Conservation (phyloP, 2,329 filamentous ascomycete species). For the Ophiostoma piceae region DNA sequence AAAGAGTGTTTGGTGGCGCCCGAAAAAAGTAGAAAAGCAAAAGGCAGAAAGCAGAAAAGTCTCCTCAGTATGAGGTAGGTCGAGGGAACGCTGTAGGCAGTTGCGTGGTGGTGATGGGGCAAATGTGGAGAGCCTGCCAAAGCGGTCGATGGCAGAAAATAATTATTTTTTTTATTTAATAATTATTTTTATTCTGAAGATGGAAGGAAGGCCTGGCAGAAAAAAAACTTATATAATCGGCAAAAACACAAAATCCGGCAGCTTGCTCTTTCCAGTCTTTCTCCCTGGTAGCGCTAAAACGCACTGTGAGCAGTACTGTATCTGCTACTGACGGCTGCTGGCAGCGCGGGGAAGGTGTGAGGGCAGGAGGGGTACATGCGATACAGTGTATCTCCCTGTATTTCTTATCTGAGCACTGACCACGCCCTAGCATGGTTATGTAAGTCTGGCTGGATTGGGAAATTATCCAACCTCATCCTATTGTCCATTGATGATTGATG, state of each 20-base stretch:
- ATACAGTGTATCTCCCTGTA: conserved; percentile 10
- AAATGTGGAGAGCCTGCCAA: neutral
- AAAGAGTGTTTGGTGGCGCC: neutral
- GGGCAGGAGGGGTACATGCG: neutral
- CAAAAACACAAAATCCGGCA: conserved; percentile 16
- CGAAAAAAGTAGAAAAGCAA: neutral
- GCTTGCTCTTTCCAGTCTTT: no score
- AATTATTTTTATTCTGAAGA: neutral
- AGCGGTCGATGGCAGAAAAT: conserved; percentile 8
- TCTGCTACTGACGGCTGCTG: neutral
- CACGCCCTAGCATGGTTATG: conserved; percentile 3
- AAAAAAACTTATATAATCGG: conserved; percentile 12
- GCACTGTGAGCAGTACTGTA: conserved; percentile 5
- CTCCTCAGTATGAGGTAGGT: neutral
- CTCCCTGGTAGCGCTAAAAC: neutral
- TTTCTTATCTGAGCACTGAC: neutral
- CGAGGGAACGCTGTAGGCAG: neutral
- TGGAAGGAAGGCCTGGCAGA: neutral
- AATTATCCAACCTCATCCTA: neutral
- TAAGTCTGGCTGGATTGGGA: conserved; percentile 9
- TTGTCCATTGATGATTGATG: neutral
- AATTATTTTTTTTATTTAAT: neutral
- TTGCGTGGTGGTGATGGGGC: conserved; percentile 9
- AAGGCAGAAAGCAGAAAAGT: neutral
- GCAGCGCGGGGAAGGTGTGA: neutral